These are phyloP conservation scores for Polyplosphaeria fusca DNA, from an alignment of 495 filamentous ascomycete species.

Conservation along the genomic window DNA sequence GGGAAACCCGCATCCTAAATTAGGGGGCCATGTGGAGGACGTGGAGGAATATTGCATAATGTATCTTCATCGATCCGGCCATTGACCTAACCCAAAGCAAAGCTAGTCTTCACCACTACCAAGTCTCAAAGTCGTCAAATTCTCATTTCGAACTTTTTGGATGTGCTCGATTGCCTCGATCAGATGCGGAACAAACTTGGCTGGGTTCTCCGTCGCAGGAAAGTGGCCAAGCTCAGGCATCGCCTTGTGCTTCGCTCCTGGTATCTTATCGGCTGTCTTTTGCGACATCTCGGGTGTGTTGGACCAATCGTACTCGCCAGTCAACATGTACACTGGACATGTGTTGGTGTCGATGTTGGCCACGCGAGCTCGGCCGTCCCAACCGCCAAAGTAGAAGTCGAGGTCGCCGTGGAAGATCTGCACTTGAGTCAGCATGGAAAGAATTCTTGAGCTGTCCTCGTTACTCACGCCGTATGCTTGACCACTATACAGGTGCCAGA, in stretches of 20 bases:
- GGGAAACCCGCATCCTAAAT: too few relatives aligned
- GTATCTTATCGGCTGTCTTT: constrained; percentile 44
- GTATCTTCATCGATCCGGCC: too few relatives aligned
- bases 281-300: constrained; percentile 44
- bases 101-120: constrained; percentile 3
- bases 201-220: constrained; percentile 28
- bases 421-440: neutral
- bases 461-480: constrained; percentile 42
- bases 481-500: constrained; percentile 45
- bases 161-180: constrained; percentile 29
- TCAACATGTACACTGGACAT: constrained; percentile 48
- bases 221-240: constrained; percentile 42
- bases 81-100: neutral
- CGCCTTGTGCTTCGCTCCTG: constrained; percentile 39
- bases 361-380: constrained; percentile 44
- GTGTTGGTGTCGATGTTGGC: constrained; percentile 41
- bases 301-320: constrained; percentile 46
- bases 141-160: constrained; percentile 20
- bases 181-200: constrained; percentile 27
- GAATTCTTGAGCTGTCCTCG: neutral
- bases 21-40: too few relatives aligned
- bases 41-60: too few relatives aligned
- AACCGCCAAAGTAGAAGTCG: constrained; percentile 47
- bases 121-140: constrained; percentile 15
- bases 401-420: constrained; percentile 47